Base-by-base conservation (phyloP, 106 monocot species). In the Dioscorea dumetorum region DNA sequence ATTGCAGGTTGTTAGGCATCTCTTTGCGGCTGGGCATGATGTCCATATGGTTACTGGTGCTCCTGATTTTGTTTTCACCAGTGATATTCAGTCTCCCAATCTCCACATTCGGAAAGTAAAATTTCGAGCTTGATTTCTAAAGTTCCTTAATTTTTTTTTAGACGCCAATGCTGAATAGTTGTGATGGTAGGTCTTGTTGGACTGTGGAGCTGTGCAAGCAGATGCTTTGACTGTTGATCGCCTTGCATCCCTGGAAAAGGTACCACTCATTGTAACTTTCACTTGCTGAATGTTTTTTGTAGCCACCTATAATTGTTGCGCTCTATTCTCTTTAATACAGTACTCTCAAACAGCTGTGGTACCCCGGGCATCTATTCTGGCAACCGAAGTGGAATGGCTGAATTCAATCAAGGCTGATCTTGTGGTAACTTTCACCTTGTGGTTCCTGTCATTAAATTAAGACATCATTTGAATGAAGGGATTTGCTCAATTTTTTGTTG, bases 31-130 rank as follows among this genome's bases (percentile, higher is more conserved):
- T 33, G 91, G 85, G 24, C 95, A 97, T 74, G 91, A 84, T 48
- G 95, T 97, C 22, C 75, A 97, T 75, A 88, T 87, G 49, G 89
- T 91, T 20, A 91, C 95, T 13, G 95, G 80, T 61, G 91, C 88
- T 60, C 95, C 95, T 13, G 85, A 91, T 10, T 97, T 97, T 82
- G 91, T 97, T 62, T 97, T 97, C 65, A 97, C 88, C 33, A 87
- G 78, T 20, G 91, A 91, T 49, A 87, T 97, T 65, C 77, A 84
- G 61, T 97, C 95, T 65, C 84, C 84, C 24, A 88, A 86, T 60
- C 84, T 97, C 41, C 86, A 84, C 67, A 82, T 97, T 49, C 91
- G 95, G 57, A 97, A 86, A 86, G 95, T 94, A 24, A 60, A 28
- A 69, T 22, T 2, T 19, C 22, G 0, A 7, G 59, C 59, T 62